Percentiles rank a stretch among this genome's conserved stretches.
These are phyloP conservation scores for Persicaria maculosa DNA, from an alignment of 148 eudicot species.

Conservation along the genomic window DNA sequence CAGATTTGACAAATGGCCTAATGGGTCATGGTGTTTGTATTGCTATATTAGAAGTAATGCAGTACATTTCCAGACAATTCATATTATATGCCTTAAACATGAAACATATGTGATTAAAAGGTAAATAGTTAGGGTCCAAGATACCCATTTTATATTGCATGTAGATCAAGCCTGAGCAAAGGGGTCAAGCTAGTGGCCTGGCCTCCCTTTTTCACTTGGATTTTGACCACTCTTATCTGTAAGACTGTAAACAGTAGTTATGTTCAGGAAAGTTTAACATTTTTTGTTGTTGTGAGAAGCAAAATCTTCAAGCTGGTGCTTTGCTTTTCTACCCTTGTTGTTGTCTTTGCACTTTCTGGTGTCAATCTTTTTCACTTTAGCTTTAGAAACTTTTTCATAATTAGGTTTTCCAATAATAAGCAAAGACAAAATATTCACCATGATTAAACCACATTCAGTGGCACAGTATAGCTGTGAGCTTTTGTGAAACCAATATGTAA, in stretches of 20 bases:
- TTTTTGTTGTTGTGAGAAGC: not conserved
- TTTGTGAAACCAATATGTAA: not conserved
- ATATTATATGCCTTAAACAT: not conserved
- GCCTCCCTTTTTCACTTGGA: not conserved
- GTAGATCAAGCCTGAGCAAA: not conserved
- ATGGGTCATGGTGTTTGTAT: not conserved
- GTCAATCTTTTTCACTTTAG: slow-evolving; percentile 22
- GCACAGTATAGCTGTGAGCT: not conserved
- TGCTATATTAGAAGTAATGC: not conserved
- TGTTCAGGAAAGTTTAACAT: not conserved
- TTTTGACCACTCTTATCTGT: not conserved
- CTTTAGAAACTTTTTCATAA: slow-evolving; percentile 21
- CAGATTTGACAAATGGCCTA: not conserved
- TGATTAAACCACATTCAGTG: slow-evolving; percentile 7
- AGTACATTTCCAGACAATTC: not conserved
- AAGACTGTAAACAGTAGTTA: slow-evolving; percentile 3
- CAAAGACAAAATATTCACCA: slow-evolving; percentile 13
- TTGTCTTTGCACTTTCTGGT: slow-evolving; percentile 11
- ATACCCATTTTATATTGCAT: not conserved
- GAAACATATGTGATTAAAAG: not conserved
- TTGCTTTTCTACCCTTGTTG: slow-evolving; percentile 10
- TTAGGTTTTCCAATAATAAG: slow-evolving; percentile 20
- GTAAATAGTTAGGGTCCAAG: not conserved
- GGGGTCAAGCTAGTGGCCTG: not conserved
- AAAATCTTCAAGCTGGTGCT: slow-evolving; percentile 9